A percentile compares a stretch with the other conserved stretches of the same genome.
Conservation (phyloP, 495 filamentous ascomycete species). For the Recurvomyces mirabilis region DNA sequence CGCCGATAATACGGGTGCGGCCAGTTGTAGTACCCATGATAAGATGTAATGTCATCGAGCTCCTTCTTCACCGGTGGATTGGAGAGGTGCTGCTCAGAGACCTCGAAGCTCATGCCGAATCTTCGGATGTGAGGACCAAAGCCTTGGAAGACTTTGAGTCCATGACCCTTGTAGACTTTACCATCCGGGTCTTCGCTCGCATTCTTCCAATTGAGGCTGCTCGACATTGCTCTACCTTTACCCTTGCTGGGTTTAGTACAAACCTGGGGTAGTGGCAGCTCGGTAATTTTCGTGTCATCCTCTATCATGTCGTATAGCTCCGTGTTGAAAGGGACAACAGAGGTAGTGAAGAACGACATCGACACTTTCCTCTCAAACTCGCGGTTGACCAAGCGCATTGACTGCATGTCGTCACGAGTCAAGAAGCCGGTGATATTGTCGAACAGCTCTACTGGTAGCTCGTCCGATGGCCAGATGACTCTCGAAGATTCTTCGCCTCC, state of each 20-base stretch:
- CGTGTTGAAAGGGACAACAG: slow-evolving; percentile 44
- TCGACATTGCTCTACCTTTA: slow-evolving; percentile 19
- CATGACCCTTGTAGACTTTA: slow-evolving; percentile 32
- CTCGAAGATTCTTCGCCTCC: background rate
- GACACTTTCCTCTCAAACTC: slow-evolving; percentile 44
- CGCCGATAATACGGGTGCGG: slow-evolving; percentile 39
- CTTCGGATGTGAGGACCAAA: slow-evolving; percentile 40
- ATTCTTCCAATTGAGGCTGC: slow-evolving; percentile 25
- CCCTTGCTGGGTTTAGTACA: slow-evolving; percentile 29
- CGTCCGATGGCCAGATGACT: slow-evolving; percentile 30
- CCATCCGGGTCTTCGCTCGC: slow-evolving; percentile 26
- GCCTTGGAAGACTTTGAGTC: slow-evolving; percentile 38
- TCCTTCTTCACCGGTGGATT: slow-evolving; percentile 33
- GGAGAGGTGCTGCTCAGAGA: slow-evolving; percentile 33
- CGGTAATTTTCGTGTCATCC: slow-evolving; percentile 8
- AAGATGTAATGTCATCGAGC: slow-evolving; percentile 32
- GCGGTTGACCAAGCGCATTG: slow-evolving; percentile 41
- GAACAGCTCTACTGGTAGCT: slow-evolving; percentile 43
- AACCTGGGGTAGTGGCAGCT: slow-evolving; percentile 7
- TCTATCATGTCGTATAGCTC: slow-evolving; percentile 40
- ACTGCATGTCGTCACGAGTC: slow-evolving; percentile 37
- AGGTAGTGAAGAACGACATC: slow-evolving; percentile 35
- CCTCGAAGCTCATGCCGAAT: slow-evolving; percentile 46
- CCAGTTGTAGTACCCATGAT: slow-evolving; percentile 45
- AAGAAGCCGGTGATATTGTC: slow-evolving; percentile 35